Evolutionary conservation across 208 protist species (phyloP).

Genomic region (Leishmania major): DNA sequence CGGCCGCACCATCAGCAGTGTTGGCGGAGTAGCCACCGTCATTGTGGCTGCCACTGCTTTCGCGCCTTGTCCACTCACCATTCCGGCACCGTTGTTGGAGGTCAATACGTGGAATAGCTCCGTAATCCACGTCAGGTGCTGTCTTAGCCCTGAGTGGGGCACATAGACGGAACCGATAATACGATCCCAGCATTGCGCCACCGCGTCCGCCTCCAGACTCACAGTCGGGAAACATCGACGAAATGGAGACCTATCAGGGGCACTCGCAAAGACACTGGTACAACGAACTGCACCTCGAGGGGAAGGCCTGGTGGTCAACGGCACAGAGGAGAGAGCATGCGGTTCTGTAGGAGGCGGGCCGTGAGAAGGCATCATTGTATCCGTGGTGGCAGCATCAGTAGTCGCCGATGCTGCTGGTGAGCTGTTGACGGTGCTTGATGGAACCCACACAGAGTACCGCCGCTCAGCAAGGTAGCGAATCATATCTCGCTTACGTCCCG

Average conservation of each 20-base stretch:
- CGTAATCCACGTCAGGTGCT: constrained; percentile 29
- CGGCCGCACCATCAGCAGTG: constrained; percentile 35
- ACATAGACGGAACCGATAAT: constrained; percentile 51
- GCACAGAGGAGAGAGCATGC: not conserved
- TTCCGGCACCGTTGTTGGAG: constrained; percentile 37
- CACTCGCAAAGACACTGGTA: not conserved
- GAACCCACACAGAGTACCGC: constrained; percentile 23
- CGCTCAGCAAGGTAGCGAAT: constrained; percentile 48
- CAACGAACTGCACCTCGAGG: not conserved
- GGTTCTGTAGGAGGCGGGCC: not conserved
- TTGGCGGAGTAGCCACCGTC: constrained; percentile 32
- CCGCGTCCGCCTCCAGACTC: constrained; percentile 15
- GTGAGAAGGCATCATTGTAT: not conserved
- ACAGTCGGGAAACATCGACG: constrained; percentile 10
- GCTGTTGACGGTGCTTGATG: not conserved
- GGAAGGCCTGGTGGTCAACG: not conserved
- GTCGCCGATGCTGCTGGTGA: not conserved
- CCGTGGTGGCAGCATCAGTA: not conserved
- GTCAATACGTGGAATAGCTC: constrained; percentile 63
- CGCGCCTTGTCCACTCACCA: constrained; percentile 10
- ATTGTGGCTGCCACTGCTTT: constrained; percentile 25
- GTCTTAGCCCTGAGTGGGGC: constrained; percentile 40
- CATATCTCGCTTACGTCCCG: constrained; percentile 57
- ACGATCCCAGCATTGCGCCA: constrained; percentile 56
- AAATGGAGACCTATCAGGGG: not conserved